A percentile compares a stretch with the other conserved stretches of the same genome.
Evolutionary conservation across 208 protist species (phyloP).

Genomic region (Novymonas esmeraldas): DNA sequence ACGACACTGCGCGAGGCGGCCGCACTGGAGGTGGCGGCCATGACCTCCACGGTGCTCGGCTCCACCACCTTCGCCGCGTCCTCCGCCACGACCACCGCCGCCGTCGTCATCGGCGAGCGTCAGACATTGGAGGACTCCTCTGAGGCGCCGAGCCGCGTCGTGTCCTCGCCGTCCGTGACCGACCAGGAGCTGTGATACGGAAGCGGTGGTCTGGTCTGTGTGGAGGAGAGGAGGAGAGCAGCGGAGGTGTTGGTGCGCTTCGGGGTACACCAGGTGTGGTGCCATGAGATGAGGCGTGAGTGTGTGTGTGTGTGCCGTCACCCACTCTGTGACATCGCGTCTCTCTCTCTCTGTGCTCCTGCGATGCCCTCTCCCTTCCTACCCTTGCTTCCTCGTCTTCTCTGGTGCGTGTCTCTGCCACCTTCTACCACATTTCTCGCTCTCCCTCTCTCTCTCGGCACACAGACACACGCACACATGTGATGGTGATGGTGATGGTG

Average conservation of each 20-base stretch:
- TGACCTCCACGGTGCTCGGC: neutral
- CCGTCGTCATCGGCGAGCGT: neutral
- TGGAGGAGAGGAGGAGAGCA: neutral
- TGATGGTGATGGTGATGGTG: too few relatives aligned
- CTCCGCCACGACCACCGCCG: neutral
- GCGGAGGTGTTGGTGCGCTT: too few relatives aligned
- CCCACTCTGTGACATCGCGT: neutral
- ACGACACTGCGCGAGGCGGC: slow-evolving; percentile 48
- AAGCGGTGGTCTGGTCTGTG: too few relatives aligned
- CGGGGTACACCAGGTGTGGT: too few relatives aligned
- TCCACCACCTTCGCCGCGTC: neutral
- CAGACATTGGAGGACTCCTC: slow-evolving; percentile 2
- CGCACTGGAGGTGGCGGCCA: slow-evolving; percentile 14
- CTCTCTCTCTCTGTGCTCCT: neutral
- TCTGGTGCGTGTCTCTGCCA: slow-evolving; percentile 3
- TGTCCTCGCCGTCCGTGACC: slow-evolving; percentile 13
- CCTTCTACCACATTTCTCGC: too few relatives aligned
- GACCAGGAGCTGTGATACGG: slow-evolving; percentile 10
- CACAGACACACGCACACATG: too few relatives aligned
- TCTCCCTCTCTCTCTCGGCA: too few relatives aligned
- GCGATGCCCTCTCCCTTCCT: neutral
- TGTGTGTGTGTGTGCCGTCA: neutral
- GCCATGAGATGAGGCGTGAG: neutral
- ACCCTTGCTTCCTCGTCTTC: neutral
- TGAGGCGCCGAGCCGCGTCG: neutral